Evolutionary conservation across 148 eudicot species (phyloP).

Genomic region (Cornus controversa): DNA sequence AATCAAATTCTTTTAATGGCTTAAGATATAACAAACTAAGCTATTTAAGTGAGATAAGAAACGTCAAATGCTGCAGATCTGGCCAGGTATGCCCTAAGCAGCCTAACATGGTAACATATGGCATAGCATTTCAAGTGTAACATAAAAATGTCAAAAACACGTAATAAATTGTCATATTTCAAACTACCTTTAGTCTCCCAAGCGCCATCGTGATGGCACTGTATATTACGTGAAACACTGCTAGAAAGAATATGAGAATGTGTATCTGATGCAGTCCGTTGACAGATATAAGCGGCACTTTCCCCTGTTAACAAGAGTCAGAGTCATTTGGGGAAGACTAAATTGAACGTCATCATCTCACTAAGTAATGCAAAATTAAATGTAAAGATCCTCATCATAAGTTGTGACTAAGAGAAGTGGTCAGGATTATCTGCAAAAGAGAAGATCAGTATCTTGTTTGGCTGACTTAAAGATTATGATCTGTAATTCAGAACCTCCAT

Average conservation of each 20-base stretch:
- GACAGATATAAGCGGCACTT: constrained; percentile 13
- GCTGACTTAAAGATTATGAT: neutral
- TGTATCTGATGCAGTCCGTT: neutral
- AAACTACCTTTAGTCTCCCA: constrained; percentile 69
- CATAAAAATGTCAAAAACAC: neutral
- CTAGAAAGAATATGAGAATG: neutral
- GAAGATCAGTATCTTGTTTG: no score
- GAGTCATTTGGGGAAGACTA: neutral
- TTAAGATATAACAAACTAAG: neutral
- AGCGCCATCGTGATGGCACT: constrained; percentile 81
- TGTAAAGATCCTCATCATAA: neutral
- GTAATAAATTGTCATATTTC: neutral
- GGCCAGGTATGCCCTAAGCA: neutral
- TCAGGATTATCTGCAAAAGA: no score
- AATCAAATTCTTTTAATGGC: neutral
- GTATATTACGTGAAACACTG: constrained; percentile 46
- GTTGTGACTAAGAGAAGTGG: no score
- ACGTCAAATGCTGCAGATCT: neutral
- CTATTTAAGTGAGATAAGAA: neutral
- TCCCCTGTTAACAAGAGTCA: constrained; percentile 25
- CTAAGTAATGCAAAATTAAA: neutral
- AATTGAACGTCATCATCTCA: neutral
- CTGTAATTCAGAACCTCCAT: neutral
- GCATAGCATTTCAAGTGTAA: neutral
- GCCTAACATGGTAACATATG: neutral